Percentiles rank a stretch among this genome's conserved stretches.
phyloP scores from a whole-genome alignment of 2,329 filamentous ascomycete species.

The Pseudovirgaria hyperparasitica region DNA sequence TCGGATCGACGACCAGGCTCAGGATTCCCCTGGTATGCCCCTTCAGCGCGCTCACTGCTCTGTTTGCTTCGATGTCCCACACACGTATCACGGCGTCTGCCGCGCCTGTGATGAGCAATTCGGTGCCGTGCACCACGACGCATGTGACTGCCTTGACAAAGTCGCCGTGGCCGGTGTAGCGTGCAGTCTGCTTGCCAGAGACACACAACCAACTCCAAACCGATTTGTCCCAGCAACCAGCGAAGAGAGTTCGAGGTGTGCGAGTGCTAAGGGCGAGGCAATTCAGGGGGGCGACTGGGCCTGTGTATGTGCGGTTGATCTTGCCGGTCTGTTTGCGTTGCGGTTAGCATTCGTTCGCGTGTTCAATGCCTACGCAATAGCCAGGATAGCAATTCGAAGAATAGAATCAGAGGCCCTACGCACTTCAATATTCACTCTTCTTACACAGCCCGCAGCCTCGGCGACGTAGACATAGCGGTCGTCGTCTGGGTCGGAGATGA shows the following conservation, averaged over 20 bases:
- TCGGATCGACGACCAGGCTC: constrained; percentile 62
- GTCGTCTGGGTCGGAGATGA: constrained; percentile 53
- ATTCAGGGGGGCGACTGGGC: constrained; percentile 61
- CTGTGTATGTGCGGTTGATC: constrained; percentile 45
- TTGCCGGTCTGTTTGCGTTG: constrained; percentile 27
- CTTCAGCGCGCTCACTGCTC: constrained; percentile 62
- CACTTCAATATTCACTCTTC: constrained; percentile 65
- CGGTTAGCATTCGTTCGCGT: constrained; percentile 8
- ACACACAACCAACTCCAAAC: constrained; percentile 65
- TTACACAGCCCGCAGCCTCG: constrained; percentile 72
- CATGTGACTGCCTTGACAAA: constrained; percentile 77
- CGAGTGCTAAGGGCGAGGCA: constrained; percentile 17
- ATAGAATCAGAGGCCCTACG: constrained; percentile 29
- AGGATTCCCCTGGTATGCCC: constrained; percentile 70
- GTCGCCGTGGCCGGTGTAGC: constrained; percentile 68
- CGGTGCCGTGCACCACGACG: constrained; percentile 45
- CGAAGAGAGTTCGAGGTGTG: constrained; percentile 49
- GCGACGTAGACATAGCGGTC: constrained; percentile 59
- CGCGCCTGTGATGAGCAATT: constrained; percentile 37
- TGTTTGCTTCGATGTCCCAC: constrained; percentile 61
- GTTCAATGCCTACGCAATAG: constrained; percentile 1
- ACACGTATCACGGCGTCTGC: constrained; percentile 46
- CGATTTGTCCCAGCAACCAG: constrained; percentile 88
- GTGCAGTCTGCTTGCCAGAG: constrained; percentile 36
- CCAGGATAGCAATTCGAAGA: background rate